Base-by-base conservation (phyloP, 2,329 filamentous ascomycete species). In the Botrytis squamosa region DNA sequence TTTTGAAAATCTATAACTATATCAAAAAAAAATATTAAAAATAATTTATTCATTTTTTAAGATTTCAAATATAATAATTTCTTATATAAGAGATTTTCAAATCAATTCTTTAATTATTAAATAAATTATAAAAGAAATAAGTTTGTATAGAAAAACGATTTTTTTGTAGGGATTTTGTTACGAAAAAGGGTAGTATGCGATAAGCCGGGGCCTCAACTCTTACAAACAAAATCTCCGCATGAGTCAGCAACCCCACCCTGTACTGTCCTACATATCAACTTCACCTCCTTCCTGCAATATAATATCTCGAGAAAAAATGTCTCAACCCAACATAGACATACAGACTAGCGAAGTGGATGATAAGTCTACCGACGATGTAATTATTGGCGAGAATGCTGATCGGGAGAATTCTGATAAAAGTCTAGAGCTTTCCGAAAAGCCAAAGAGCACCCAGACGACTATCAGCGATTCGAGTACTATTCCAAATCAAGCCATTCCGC, bases 221-320 rank as follows among this genome's bases (percentile, higher is more conserved):
- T n/a, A 38, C 46, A 55, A 40, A 67, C 46, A 55, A 52, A 67
- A 55, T 20, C 16, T 25, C 46, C 46, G 36, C 46, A 55, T 68
- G 46, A 68, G 33, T 68, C 65, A 68, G 65, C 65, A 40, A 42
- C 65, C 65, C 65, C 65, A 57, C 65, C n/a, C 33, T 52, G 22
- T 67, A n/a, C 44, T 16, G 8, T 40, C 62, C 14, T 44, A 3
- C 64, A 49, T 66, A 12, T 33, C 7, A n/a, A 38, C 44, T 25
- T 36, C 33, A 36, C 33, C 22, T 49, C 42, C 12, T 18, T 16
- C 40, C 38, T n/a, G 22, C 65, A 66, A 49, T 16, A 14, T 36
- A 16, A 66, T 33, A 46, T 16, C n/a, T 46, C 25, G 4, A 36
- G 38, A 12, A 36, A 49, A 42, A 12, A 66, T 66, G 64, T 38